Conservation (phyloP, 768 basidiomycete genomes). For the Pseudohyphozyma bogoriensis region DNA sequence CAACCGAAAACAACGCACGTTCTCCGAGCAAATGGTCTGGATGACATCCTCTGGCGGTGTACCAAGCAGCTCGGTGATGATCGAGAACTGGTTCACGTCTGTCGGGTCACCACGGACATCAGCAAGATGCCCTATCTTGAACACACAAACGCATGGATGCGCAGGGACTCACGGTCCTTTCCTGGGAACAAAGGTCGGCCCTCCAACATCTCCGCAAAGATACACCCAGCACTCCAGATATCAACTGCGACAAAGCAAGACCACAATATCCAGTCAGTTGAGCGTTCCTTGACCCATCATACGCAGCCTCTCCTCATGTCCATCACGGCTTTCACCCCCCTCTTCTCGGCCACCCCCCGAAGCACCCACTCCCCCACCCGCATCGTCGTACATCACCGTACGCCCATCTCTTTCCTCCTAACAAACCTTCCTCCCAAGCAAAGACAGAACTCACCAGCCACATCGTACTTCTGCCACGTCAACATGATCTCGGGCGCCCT, state of each 20-base stretch:
- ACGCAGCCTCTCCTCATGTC: too few species aligned
- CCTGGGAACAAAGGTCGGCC: conserved; percentile 98
- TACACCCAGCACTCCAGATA: conserved; percentile 98
- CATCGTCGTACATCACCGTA: too few species aligned
- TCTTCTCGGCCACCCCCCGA: too few species aligned
- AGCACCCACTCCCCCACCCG: too few species aligned
- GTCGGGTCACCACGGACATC: conserved; percentile 15
- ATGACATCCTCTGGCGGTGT: conserved; percentile 99
- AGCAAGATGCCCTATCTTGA: too few species aligned
- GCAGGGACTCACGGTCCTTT: conserved; percentile 77
- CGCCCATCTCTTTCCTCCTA: too few species aligned
- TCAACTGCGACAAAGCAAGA: conserved; percentile 54
- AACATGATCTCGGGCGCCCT: conserved; percentile 99
- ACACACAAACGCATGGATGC: conserved; percentile 2
- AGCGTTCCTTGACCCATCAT: background rate
- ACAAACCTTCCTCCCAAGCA: too few species aligned
- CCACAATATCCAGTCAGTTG: too few species aligned
- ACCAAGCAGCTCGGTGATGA: conserved; percentile 94
- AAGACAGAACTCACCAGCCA: conserved; percentile 48
- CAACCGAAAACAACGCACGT: conserved; percentile 49
- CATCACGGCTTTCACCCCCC: too few species aligned
- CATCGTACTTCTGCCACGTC: conserved; percentile 99
- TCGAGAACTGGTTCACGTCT: conserved; percentile 99
- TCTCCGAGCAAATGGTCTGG: conserved; percentile 94
- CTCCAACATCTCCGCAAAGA: conserved; percentile 99